These are phyloP conservation scores for Odonthalia washingtoniensis DNA, from an alignment of 31 red algal genomes.

Conservation along the genomic window DNA sequence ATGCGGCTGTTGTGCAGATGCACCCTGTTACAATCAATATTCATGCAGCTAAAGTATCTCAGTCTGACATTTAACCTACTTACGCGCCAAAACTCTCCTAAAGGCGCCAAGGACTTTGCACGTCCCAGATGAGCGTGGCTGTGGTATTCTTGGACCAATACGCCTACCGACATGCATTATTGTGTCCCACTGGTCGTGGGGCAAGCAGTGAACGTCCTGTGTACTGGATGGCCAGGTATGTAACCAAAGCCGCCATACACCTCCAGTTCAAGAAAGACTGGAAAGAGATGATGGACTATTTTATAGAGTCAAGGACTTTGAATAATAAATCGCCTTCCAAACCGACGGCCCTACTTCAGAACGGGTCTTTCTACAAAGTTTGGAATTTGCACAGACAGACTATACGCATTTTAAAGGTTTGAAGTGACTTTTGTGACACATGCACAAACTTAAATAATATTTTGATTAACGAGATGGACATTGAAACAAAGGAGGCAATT, in stretches of 20 bases:
- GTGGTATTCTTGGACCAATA: neutral
- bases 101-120: neutral
- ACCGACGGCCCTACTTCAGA: neutral
- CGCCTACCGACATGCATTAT: neutral
- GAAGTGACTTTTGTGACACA: neutral
- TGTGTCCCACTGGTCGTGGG: neutral
- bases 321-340: neutral
- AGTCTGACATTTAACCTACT: neutral
- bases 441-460: neutral
- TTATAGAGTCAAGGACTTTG: neutral
- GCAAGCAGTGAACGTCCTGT: neutral
- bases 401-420: neutral
- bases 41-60: neutral
- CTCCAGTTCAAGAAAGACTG: neutral
- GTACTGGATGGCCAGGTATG: neutral
- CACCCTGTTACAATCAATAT: neutral
- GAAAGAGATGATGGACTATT: neutral
- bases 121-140: neutral
- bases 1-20: neutral
- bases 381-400: neutral
- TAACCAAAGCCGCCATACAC: neutral
- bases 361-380: neutral
- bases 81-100: neutral
- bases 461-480: neutral
- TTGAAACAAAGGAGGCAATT: neutral